A percentile compares a stretch with the other conserved stretches of the same genome.
Evolutionary conservation across 1,139 yeast species (phyloP).

Genomic region (Suhomyces terraborum): DNA sequence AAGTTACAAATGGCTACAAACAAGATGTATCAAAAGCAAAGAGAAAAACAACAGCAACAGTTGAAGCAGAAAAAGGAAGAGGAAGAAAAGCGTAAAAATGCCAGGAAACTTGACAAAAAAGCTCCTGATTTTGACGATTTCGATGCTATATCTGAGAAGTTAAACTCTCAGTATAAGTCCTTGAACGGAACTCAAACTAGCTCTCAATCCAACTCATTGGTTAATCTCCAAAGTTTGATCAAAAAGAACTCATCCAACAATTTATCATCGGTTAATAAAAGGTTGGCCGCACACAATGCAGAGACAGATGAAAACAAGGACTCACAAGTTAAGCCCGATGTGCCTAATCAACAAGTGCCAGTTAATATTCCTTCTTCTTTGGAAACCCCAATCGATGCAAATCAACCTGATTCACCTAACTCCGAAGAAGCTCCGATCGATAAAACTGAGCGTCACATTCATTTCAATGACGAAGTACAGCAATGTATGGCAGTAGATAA

Average conservation of each 20-base stretch:
- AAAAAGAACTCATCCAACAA: slow-evolving; percentile 14
- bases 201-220: slow-evolving; percentile 21
- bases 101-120: slow-evolving; percentile 16
- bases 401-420: neutral
- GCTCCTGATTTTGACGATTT: slow-evolving; percentile 55
- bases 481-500: slow-evolving; percentile 79
- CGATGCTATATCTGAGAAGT: slow-evolving; percentile 58
- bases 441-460: slow-evolving; percentile 64
- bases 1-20: slow-evolving; percentile 49
- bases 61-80: slow-evolving; percentile 17
- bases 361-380: neutral
- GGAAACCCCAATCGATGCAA: neutral
- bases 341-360: neutral
- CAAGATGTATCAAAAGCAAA: slow-evolving; percentile 31
- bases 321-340: neutral
- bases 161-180: slow-evolving; percentile 56
- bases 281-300: neutral
- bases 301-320: neutral
- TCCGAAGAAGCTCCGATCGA: slow-evolving; percentile 1
- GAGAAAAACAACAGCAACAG: slow-evolving; percentile 27
- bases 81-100: slow-evolving; percentile 6
- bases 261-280: slow-evolving; percentile 5
- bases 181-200: slow-evolving; percentile 18
- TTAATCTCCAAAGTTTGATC: slow-evolving; percentile 19
- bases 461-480: slow-evolving; percentile 89